Conservation (phyloP, 2,329 filamentous ascomycete species). For the Claviceps capensis region DNA sequence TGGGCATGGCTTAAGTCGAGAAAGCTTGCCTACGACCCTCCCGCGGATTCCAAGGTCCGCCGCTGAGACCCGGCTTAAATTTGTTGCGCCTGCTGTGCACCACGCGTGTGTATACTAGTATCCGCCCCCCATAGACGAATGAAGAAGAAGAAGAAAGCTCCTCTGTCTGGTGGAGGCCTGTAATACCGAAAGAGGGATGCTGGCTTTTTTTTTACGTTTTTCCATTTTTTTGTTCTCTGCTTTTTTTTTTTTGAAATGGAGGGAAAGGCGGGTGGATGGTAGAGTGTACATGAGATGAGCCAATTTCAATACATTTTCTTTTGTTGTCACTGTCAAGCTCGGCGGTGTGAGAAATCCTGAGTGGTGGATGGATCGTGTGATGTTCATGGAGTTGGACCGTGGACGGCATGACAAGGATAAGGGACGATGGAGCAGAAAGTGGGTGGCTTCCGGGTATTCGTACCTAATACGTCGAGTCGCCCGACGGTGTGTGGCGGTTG, state of each 20-base stretch:
- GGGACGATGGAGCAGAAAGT: slow-evolving; percentile 14
- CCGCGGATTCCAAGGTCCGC: slow-evolving; percentile 39
- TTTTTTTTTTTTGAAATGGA: slow-evolving; percentile 8
- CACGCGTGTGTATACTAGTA: slow-evolving; percentile 31
- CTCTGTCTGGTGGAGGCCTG: slow-evolving; percentile 28
- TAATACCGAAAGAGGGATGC: slow-evolving; percentile 19
- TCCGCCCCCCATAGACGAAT: slow-evolving; percentile 20
- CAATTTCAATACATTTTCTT: slow-evolving; percentile 24
- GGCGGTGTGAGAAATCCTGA: neutral
- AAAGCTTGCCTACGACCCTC: slow-evolving; percentile 81
- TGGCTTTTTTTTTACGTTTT: slow-evolving; percentile 11
- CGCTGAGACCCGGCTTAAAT: slow-evolving; percentile 21
- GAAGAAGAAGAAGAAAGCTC: slow-evolving; percentile 14
- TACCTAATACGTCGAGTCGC: slow-evolving; percentile 16
- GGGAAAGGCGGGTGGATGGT: slow-evolving; percentile 18
- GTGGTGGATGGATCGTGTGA: neutral
- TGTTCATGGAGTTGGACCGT: too few relatives aligned
- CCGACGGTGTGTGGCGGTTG: slow-evolving; percentile 24
- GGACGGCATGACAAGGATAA: slow-evolving; percentile 1
- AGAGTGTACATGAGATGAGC: slow-evolving; percentile 39
- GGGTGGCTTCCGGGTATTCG: slow-evolving; percentile 29
- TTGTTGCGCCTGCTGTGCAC: slow-evolving; percentile 9
- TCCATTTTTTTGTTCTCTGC: too few relatives aligned
- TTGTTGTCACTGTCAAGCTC: slow-evolving; percentile 5
- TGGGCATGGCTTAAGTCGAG: slow-evolving; percentile 93